phyloP scores from a whole-genome alignment of 1,139 yeast genomes.

The Pichia terricola region DNA sequence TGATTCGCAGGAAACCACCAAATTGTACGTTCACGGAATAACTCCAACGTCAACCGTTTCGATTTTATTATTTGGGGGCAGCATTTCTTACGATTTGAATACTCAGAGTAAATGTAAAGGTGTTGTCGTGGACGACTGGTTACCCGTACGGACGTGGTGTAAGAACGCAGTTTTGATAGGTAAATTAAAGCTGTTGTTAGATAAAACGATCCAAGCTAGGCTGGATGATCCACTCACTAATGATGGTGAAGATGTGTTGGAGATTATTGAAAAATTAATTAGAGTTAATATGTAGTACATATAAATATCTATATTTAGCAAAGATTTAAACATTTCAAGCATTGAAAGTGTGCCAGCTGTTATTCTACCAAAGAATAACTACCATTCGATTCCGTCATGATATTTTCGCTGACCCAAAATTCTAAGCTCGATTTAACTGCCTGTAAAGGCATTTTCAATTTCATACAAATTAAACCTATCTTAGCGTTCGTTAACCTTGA shows the following conservation, averaged over 20 bases:
- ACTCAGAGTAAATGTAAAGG: conserved; percentile 46
- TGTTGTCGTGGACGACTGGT: conserved; percentile 65
- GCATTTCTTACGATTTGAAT: conserved; percentile 56
- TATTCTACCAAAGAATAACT: conserved; percentile 1
- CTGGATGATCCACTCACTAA: conserved; percentile 32
- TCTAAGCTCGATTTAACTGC: conserved; percentile 32
- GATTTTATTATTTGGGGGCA: conserved; percentile 70
- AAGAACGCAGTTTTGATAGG: conserved; percentile 82
- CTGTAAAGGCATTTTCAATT: conserved; percentile 31
- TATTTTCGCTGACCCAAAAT: conserved; percentile 49
- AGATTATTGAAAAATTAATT: conserved; percentile 27
- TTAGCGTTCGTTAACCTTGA: conserved; percentile 13
- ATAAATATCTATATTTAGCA: background rate
- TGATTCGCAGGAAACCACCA: conserved; percentile 53
- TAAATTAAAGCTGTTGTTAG: conserved; percentile 55
- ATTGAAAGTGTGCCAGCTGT: no score
- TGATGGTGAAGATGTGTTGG: conserved; percentile 26
- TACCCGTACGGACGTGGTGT: conserved; percentile 85
- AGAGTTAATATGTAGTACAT: background rate
- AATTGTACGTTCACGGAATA: conserved; percentile 59
- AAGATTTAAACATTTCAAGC: no score
- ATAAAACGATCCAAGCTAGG: conserved; percentile 53
- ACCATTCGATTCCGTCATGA: conserved; percentile 26
- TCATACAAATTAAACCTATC: conserved; percentile 23
- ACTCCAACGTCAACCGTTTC: conserved; percentile 74